Evolutionary conservation across 75 land plant genomes (phyloP).

Genomic region (Picea glauca): DNA sequence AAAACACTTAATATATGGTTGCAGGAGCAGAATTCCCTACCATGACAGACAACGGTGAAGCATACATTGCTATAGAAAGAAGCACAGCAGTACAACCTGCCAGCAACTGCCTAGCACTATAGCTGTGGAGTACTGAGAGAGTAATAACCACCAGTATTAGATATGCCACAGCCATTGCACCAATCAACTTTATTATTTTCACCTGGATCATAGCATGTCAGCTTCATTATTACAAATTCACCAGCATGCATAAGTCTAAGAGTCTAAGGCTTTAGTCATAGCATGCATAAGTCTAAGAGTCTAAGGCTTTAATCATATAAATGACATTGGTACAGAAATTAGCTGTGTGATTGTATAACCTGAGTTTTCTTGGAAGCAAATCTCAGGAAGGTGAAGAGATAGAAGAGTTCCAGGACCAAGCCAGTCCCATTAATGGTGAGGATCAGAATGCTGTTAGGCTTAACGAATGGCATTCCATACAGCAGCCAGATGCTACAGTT

Average conservation of each 20-base stretch:
- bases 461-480: constrained; percentile 66
- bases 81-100: constrained; percentile 20
- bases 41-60: constrained; percentile 55
- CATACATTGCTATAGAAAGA: constrained; percentile 49
- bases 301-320: no score
- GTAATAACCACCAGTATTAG: neutral
- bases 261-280: no score
- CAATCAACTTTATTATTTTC: constrained; percentile 22
- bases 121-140: no score
- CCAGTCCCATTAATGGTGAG: constrained; percentile 74
- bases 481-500: constrained; percentile 81
- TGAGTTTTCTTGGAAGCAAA: constrained; percentile 23
- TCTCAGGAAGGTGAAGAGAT: constrained; percentile 43
- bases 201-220: constrained; percentile 3
- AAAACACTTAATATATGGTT: no score
- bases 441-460: constrained; percentile 51
- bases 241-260: no score
- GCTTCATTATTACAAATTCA: neutral
- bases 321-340: no score
- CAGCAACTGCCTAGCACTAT: constrained; percentile 2
- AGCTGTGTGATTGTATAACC: neutral
- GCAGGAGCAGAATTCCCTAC: constrained; percentile 13
- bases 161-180: constrained; percentile 9
- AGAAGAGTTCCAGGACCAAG: constrained; percentile 41
- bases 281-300: no score